These are phyloP conservation scores for Crataegus laevigata DNA, from an alignment of 306 rosid species.

Conservation along the genomic window DNA sequence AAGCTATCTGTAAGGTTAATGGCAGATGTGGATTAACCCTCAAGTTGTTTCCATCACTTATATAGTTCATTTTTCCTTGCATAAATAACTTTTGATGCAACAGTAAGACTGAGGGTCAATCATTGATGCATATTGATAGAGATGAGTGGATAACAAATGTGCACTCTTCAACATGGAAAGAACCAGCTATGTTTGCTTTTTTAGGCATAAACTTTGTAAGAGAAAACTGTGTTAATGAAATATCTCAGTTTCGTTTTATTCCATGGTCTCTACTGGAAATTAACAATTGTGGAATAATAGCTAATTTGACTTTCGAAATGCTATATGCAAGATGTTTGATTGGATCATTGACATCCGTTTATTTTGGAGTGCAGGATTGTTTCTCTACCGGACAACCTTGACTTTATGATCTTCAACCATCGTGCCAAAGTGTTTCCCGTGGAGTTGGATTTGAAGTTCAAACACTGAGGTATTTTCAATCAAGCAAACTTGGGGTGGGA, in stretches of 20 bases:
- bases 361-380: slow-evolving; percentile 56
- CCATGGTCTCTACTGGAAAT: background rate
- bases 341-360: slow-evolving; percentile 5
- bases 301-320: background rate
- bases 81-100: background rate
- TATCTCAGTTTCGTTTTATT: background rate
- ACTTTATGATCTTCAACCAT: slow-evolving; percentile 88
- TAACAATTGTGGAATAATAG: background rate
- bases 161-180: background rate
- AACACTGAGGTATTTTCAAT: slow-evolving; percentile 25
- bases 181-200: background rate
- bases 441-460: slow-evolving; percentile 48
- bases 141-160: background rate
- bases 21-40: background rate
- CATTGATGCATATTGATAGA: background rate
- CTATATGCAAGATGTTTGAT: background rate
- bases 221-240: background rate
- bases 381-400: slow-evolving; percentile 63
- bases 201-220: background rate
- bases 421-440: slow-evolving; percentile 55
- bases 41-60: background rate
- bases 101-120: background rate
- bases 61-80: background rate
- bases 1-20: background rate
- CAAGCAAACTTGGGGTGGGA: background rate